Percentiles rank a stretch among this genome's conserved stretches.
phyloP scores from a whole-genome alignment of 1,284 basidiomycete genomes.

The Somion occarium region DNA sequence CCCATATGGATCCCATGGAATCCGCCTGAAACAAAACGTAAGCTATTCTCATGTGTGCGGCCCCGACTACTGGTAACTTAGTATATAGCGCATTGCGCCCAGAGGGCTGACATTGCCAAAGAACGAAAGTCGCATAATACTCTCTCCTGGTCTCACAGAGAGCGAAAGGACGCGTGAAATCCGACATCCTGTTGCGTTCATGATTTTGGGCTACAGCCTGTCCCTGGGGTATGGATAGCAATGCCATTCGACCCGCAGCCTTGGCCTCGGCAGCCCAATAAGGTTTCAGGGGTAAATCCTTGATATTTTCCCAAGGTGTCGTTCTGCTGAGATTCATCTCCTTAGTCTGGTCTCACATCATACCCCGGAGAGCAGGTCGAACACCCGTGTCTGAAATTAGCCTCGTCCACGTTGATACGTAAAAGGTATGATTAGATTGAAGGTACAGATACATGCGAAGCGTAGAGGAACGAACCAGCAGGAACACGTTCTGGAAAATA shows the following conservation, averaged over 20 bases:
- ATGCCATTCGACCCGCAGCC: not conserved
- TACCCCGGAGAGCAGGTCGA: not conserved
- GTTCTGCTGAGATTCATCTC: not conserved
- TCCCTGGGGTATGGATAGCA: not conserved
- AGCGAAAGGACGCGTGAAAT: slow-evolving; percentile 3
- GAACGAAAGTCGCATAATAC: no score
- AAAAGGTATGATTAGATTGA: not conserved
- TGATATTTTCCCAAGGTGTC: not conserved
- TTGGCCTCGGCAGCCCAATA: not conserved
- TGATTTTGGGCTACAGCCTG: not conserved
- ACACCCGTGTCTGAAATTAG: not conserved
- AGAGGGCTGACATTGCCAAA: no score
- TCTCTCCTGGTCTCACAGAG: not conserved
- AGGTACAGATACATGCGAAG: not conserved
- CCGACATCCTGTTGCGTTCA: not conserved
- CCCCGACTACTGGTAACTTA: not conserved
- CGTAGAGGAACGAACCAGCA: not conserved
- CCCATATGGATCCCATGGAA: not conserved
- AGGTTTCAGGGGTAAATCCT: not conserved
- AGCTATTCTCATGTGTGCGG: not conserved
- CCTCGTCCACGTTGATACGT: not conserved
- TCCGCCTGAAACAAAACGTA: not conserved
- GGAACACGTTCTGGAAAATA: not conserved
- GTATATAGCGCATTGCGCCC: no score
- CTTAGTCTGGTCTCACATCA: not conserved